These are phyloP conservation scores for Megacollybia platyphylla DNA, from an alignment of 1,284 basidiomycete species.

Conservation along the genomic window DNA sequence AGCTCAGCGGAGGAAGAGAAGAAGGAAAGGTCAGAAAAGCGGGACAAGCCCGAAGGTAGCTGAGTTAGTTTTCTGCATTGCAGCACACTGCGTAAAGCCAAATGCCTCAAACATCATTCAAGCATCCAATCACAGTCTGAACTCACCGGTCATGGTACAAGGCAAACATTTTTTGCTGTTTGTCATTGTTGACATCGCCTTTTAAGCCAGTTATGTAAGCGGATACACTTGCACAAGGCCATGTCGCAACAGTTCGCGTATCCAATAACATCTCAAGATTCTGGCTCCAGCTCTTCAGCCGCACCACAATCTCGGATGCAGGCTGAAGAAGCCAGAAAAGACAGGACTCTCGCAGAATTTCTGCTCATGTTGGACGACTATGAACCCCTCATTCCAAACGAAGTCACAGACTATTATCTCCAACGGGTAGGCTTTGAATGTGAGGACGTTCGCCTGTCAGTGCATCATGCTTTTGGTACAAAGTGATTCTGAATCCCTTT, in stretches of 20 bases:
- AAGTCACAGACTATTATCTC: slow-evolving; percentile 96
- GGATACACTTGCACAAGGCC: not conserved
- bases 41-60: slow-evolving; percentile 31
- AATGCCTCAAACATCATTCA: slow-evolving; percentile 84
- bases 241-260: not conserved
- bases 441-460: slow-evolving; percentile 83
- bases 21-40: slow-evolving; percentile 3
- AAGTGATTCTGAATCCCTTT: slow-evolving; percentile 2
- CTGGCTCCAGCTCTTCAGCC: slow-evolving; percentile 16
- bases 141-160: slow-evolving; percentile 12
- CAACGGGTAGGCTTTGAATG: slow-evolving; percentile 95
- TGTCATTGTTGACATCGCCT: not conserved
- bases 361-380: slow-evolving; percentile 95
- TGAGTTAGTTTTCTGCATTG: slow-evolving; percentile 36
- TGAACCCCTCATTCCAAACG: slow-evolving; percentile 93
- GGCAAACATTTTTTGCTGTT: not conserved
- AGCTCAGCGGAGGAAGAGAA: not conserved
- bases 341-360: slow-evolving; percentile 88
- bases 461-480: slow-evolving; percentile 7
- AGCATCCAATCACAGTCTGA: slow-evolving; percentile 7
- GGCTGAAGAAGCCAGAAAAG: slow-evolving; percentile 78
- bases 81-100: slow-evolving; percentile 67
- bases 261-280: slow-evolving; percentile 6
- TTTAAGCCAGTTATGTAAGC: slow-evolving; percentile 3
- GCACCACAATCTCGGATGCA: slow-evolving; percentile 43